A percentile compares a stretch with the other conserved stretches of the same genome.
Evolutionary conservation across 768 basidiomycete species (phyloP).

Genomic region (Gelatoporia subvermispora): DNA sequence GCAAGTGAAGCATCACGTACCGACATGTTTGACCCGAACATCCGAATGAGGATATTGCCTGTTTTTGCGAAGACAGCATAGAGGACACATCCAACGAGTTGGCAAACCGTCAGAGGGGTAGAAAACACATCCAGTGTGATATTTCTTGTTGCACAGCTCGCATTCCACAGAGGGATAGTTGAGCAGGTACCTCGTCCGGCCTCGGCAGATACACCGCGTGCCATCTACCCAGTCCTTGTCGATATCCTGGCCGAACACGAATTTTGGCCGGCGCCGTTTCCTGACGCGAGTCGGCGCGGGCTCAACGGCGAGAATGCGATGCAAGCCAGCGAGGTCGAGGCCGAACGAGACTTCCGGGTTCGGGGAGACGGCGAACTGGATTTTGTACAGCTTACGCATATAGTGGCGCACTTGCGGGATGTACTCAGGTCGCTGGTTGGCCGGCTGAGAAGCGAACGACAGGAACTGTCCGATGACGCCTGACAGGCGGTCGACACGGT

Average conservation of each 20-base stretch:
- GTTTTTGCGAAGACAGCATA: slow-evolving; percentile 75
- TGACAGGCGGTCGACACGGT: slow-evolving; percentile 72
- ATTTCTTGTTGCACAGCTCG: slow-evolving; percentile 57
- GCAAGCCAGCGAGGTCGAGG: slow-evolving; percentile 75
- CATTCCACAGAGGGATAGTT: slow-evolving; percentile 64
- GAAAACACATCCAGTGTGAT: slow-evolving; percentile 76
- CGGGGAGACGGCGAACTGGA: slow-evolving; percentile 84
- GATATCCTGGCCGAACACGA: slow-evolving; percentile 72
- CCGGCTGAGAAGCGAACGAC: slow-evolving; percentile 60
- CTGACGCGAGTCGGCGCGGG: slow-evolving; percentile 43
- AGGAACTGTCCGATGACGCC: slow-evolving; percentile 77
- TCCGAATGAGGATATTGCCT: slow-evolving; percentile 69
- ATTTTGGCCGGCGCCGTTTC: slow-evolving; percentile 59
- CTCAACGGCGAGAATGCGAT: slow-evolving; percentile 72
- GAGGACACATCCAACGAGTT: slow-evolving; percentile 60
- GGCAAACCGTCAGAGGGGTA: slow-evolving; percentile 43
- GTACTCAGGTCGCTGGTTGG: slow-evolving; percentile 71
- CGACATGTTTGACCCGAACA: slow-evolving; percentile 62
- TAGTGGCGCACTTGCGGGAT: slow-evolving; percentile 83
- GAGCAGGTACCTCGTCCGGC: slow-evolving; percentile 55
- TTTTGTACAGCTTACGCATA: slow-evolving; percentile 86
- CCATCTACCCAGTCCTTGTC: slow-evolving; percentile 71
- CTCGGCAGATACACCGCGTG: slow-evolving; percentile 79
- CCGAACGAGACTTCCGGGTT: slow-evolving; percentile 79
- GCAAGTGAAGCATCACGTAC: slow-evolving; percentile 31